These are phyloP conservation scores for Penicillium sp. DNA, from an alignment of 2,329 filamentous ascomycete species.

Conservation along the genomic window DNA sequence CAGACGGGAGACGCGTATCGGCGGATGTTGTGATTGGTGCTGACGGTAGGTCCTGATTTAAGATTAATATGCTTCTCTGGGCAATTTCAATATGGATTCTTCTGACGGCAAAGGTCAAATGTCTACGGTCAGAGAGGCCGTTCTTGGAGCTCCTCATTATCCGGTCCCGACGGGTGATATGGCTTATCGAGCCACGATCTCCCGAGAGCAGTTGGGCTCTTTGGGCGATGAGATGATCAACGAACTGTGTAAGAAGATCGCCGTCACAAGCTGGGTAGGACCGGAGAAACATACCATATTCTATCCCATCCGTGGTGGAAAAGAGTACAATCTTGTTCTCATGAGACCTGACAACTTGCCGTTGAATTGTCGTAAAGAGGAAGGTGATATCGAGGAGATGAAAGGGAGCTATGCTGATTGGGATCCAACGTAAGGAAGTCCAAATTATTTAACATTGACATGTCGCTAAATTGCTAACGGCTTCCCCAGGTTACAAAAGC, in stretches of 20 bases:
- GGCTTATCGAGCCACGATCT: conserved; percentile 56
- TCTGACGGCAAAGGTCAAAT: conserved; percentile 12
- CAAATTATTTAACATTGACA: background rate
- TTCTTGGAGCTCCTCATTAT: conserved; percentile 40
- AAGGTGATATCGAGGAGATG: conserved; percentile 59
- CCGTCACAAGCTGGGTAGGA: conserved; percentile 60
- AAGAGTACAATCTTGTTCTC: conserved; percentile 62
- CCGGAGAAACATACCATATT: conserved; percentile 58
- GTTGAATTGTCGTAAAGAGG: conserved; percentile 25
- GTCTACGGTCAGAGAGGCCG: conserved; percentile 11
- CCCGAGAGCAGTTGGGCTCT: conserved; percentile 46
- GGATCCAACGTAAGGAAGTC: conserved; percentile 48
- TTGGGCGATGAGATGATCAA: conserved; percentile 31
- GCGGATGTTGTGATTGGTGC: conserved; percentile 21
- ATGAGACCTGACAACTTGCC: conserved; percentile 55
- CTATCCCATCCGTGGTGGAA: conserved; percentile 57
- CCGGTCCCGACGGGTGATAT: conserved; percentile 59
- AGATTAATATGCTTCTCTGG: background rate
- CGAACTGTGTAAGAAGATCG: conserved; percentile 49
- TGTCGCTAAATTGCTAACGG: background rate
- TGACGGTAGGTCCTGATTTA: conserved; percentile 19
- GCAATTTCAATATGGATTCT: background rate
- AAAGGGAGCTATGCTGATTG: conserved; percentile 54
- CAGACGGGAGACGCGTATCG: conserved; percentile 3
- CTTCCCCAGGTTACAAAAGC: conserved; percentile 20